A percentile compares a stretch with the other conserved stretches of the same genome.
Conservation (phyloP, 2,329 filamentous ascomycete genomes). For the Pseudonectria foliicola region DNA sequence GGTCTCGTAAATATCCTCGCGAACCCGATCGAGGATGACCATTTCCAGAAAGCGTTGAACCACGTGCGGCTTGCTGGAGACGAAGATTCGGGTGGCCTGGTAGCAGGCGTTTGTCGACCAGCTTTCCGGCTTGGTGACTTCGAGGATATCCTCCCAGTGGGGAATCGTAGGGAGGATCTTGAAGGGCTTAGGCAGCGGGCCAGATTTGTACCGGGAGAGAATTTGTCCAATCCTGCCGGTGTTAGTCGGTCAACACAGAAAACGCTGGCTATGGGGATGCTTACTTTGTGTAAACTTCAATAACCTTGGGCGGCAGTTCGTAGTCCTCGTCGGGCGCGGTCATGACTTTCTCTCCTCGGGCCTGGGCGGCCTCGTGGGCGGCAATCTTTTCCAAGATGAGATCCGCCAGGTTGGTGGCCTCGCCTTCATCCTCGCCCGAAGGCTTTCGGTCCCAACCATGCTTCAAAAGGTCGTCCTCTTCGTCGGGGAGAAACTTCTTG, state of each 20-base stretch:
- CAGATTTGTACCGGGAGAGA: constrained; percentile 86
- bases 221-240: constrained; percentile 67
- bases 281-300: constrained; percentile 89
- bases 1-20: constrained; percentile 86
- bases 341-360: constrained; percentile 29
- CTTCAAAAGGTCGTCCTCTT: constrained; percentile 66
- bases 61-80: constrained; percentile 71
- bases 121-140: constrained; percentile 71
- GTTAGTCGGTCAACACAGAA: constrained; percentile 6
- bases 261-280: constrained; percentile 12
- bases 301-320: constrained; percentile 81
- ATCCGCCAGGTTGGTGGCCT: constrained; percentile 77
- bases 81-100: constrained; percentile 87
- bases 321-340: constrained; percentile 68
- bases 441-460: constrained; percentile 50
- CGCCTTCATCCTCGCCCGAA: constrained; percentile 37
- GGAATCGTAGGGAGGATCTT: constrained; percentile 91
- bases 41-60: constrained; percentile 82
- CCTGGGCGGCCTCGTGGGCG: constrained; percentile 70
- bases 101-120: constrained; percentile 73
- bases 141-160: constrained; percentile 81
- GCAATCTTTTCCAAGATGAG: constrained; percentile 93
- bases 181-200: constrained; percentile 95
- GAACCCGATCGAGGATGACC: constrained; percentile 82
- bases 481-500: constrained; percentile 75